Evolutionary conservation across 1,284 basidiomycete species (phyloP).

Genomic region (Vanrija humicola): DNA sequence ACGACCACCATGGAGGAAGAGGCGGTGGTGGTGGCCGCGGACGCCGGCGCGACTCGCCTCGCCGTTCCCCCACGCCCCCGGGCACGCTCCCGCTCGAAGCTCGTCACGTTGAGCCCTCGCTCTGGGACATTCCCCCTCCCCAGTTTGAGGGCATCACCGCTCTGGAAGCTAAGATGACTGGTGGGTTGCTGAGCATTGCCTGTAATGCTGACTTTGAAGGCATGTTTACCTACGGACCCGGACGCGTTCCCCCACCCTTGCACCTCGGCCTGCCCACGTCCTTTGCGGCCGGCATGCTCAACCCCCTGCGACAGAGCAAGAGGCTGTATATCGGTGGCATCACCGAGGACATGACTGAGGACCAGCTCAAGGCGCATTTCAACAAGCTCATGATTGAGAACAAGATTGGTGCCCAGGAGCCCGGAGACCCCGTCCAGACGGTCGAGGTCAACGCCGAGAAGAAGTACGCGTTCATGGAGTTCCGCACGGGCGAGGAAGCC

Average conservation of each 20-base stretch:
- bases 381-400: slow-evolving; percentile 92
- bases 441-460: slow-evolving; percentile 97
- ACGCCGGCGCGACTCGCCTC: slow-evolving; percentile 54
- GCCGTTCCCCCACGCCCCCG: slow-evolving; percentile 86
- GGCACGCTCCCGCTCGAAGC: slow-evolving; percentile 77
- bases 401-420: slow-evolving; percentile 69
- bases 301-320: slow-evolving; percentile 84
- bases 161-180: slow-evolving; percentile 94
- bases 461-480: slow-evolving; percentile 97
- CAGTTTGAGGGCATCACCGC: slow-evolving; percentile 94
- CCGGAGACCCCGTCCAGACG: slow-evolving; percentile 82
- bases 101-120: slow-evolving; percentile 77
- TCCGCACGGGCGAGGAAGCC: slow-evolving; percentile 93
- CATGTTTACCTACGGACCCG: slow-evolving; percentile 45
- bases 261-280: slow-evolving; percentile 36
- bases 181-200: slow-evolving; percentile 51
- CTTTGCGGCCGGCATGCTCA: slow-evolving; percentile 60
- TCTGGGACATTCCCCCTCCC: slow-evolving; percentile 93
- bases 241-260: slow-evolving; percentile 41
- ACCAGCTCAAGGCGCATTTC: slow-evolving; percentile 86
- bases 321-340: slow-evolving; percentile 95
- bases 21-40: slow-evolving; percentile 47
- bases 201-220: slow-evolving; percentile 21
- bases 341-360: slow-evolving; percentile 84
- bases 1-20: slow-evolving; percentile 11